A percentile compares a stretch with the other conserved stretches of the same genome.
phyloP scores from a whole-genome alignment of 1,139 yeast genomes.

The Meyerozyma sp. region DNA sequence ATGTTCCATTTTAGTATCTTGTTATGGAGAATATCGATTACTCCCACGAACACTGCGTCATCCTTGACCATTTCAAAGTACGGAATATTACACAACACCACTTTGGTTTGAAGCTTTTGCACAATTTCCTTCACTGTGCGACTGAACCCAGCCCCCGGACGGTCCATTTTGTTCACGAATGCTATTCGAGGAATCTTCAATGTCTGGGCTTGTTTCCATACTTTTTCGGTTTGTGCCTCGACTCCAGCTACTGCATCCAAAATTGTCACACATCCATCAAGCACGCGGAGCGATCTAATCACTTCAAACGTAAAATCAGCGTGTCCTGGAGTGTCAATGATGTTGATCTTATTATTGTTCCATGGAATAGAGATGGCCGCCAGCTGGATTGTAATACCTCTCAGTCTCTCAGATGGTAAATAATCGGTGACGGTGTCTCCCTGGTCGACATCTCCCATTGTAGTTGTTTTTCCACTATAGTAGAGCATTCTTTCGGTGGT shows the following conservation, averaged over 20 bases:
- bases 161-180: conserved; percentile 91
- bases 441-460: conserved; percentile 92
- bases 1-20: conserved; percentile 61
- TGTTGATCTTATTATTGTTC: conserved; percentile 70
- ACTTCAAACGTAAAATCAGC: conserved; percentile 98
- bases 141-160: conserved; percentile 92
- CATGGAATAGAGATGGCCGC: conserved; percentile 94
- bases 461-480: conserved; percentile 72
- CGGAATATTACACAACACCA: conserved; percentile 76
- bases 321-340: conserved; percentile 97
- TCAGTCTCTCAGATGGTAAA: conserved; percentile 79
- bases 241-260: conserved; percentile 97
- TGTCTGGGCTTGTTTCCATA: conserved; percentile 81
- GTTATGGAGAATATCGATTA: conserved; percentile 70
- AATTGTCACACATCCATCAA: conserved; percentile 91
- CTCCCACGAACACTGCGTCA: conserved; percentile 64
- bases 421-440: conserved; percentile 97
- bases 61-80: conserved; percentile 40
- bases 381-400: conserved; percentile 95
- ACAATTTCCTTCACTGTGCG: conserved; percentile 84
- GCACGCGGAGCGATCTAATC: conserved; percentile 76
- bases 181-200: conserved; percentile 69
- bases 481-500: conserved; percentile 89
- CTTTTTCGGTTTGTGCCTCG: conserved; percentile 96
- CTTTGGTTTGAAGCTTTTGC: conserved; percentile 69